Evolutionary conservation across 257 asterid genomes (phyloP).

Genomic region (Solanum peruvianum): DNA sequence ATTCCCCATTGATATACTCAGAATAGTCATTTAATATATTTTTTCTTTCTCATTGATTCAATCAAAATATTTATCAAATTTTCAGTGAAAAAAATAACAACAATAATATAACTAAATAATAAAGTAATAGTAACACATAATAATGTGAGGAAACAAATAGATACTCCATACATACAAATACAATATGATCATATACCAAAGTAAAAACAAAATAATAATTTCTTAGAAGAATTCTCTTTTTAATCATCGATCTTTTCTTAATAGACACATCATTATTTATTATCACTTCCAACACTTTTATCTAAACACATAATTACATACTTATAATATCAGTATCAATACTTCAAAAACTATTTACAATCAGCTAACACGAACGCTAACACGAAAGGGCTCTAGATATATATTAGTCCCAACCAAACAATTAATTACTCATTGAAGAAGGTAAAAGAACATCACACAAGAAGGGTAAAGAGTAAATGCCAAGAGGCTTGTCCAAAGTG

Average conservation of each 20-base stretch:
- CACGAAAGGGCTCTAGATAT: background rate
- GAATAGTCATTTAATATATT: too few species aligned
- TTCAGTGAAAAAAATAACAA: too few species aligned
- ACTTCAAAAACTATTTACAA: background rate
- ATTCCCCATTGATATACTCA: background rate
- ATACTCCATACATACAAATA: too few species aligned
- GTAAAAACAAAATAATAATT: too few species aligned
- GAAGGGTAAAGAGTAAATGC: constrained; percentile 43
- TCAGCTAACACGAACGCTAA: background rate
- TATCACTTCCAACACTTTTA: background rate
- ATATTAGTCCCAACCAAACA: constrained; percentile 16
- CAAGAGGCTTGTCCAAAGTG: constrained; percentile 41
- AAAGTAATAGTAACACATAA: background rate
- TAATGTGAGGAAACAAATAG: too few species aligned
- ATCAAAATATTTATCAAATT: too few species aligned
- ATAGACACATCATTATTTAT: background rate
- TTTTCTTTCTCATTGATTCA: too few species aligned
- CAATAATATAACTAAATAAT: too few species aligned
- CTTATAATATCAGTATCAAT: background rate
- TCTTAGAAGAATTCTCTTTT: too few species aligned
- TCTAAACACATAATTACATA: background rate
- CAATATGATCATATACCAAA: background rate
- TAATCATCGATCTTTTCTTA: background rate
- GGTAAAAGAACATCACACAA: constrained; percentile 28
- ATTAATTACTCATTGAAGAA: constrained; percentile 13